Conservation (phyloP, 2,329 filamentous ascomycete species). For the Botrytis cinerea region DNA sequence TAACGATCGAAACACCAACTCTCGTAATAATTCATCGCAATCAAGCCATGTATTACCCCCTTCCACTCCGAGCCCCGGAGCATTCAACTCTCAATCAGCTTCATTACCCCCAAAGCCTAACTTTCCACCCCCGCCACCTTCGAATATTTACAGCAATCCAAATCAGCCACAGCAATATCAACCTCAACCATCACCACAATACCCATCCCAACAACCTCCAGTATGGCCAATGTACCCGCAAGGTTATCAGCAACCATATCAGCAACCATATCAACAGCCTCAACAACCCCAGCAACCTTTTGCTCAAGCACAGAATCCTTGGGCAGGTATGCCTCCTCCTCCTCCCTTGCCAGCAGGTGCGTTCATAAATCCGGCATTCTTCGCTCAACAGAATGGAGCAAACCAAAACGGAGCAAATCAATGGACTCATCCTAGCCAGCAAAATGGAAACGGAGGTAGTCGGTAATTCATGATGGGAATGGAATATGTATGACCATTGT, state of each 20-base stretch:
- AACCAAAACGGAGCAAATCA: slow-evolving; percentile 28
- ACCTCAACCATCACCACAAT: slow-evolving; percentile 30
- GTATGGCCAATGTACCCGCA: slow-evolving; percentile 36
- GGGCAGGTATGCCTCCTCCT: slow-evolving; percentile 27
- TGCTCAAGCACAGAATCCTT: slow-evolving; percentile 29
- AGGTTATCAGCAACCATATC: slow-evolving; percentile 29
- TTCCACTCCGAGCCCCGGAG: slow-evolving; percentile 23
- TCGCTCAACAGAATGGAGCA: slow-evolving; percentile 25
- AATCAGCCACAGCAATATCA: slow-evolving; percentile 8
- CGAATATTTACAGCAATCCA: slow-evolving; percentile 20
- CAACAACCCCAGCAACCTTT: slow-evolving; percentile 28
- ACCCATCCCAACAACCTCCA: slow-evolving; percentile 32
- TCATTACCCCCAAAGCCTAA: slow-evolving; percentile 21
- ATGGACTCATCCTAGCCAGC: slow-evolving; percentile 32
- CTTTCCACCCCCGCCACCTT: slow-evolving; percentile 20
- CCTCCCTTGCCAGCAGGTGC: slow-evolving; percentile 32
- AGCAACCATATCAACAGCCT: slow-evolving; percentile 25
- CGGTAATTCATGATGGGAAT: slow-evolving; percentile 15
- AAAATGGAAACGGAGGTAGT: slow-evolving; percentile 25
- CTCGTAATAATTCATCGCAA: slow-evolving; percentile 31
- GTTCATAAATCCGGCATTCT: slow-evolving; percentile 41
- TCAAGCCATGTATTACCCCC: slow-evolving; percentile 23
- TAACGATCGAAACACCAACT: slow-evolving; percentile 32
- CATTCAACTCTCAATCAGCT: slow-evolving; percentile 26
- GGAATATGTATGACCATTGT: slow-evolving; percentile 6